These are phyloP conservation scores for Hyphodiscus sp. DNA, from an alignment of 2,329 filamentous ascomycete genomes.

Conservation along the genomic window DNA sequence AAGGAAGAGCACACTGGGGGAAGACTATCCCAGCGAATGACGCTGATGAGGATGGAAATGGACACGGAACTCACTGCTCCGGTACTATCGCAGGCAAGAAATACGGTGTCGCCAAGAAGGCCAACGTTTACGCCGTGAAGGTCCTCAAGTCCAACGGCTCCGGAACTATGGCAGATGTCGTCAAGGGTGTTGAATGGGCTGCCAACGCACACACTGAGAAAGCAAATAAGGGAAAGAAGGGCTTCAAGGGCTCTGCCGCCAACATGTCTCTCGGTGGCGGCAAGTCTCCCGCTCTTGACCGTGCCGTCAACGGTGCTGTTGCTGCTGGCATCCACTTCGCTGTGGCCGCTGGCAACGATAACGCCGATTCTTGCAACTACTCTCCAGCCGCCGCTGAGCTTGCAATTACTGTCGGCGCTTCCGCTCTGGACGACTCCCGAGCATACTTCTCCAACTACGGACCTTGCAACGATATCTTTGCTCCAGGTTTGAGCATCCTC, in stretches of 20 bases:
- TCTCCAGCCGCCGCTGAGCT: slow-evolving; percentile 89
- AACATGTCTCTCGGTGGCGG: slow-evolving; percentile 99
- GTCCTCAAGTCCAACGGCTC: slow-evolving; percentile 96
- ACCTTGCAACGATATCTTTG: slow-evolving; percentile 99
- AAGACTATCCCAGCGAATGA: slow-evolving; percentile 88
- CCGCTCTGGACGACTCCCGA: slow-evolving; percentile 86
- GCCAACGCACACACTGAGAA: slow-evolving; percentile 72
- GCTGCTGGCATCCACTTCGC: slow-evolving; percentile 92
- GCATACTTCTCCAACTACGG: slow-evolving; percentile 99
- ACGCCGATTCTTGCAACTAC: slow-evolving; percentile 98
- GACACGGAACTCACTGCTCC: slow-evolving; percentile 98
- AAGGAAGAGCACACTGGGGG: slow-evolving; percentile 91
- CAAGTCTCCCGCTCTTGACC: slow-evolving; percentile 87
- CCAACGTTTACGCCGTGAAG: slow-evolving; percentile 94
- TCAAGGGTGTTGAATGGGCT: slow-evolving; percentile 96
- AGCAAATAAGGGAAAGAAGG: slow-evolving; percentile 78
- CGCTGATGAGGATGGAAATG: slow-evolving; percentile 88
- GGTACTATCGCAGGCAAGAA: slow-evolving; percentile 97
- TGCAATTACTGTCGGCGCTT: slow-evolving; percentile 93
- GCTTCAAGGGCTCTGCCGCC: slow-evolving; percentile 97
- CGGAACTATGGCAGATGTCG: slow-evolving; percentile 96
- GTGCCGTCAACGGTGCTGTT: slow-evolving; percentile 90
- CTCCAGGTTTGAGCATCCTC: slow-evolving; percentile 90
- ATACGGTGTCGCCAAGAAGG: slow-evolving; percentile 99
- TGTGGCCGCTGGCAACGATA: slow-evolving; percentile 97